Evolutionary conservation across 2,329 filamentous ascomycete genomes (phyloP), one percentile per base, ranked within the genome.

Genomic region (Pseudogymnoascus sp.): DNA sequence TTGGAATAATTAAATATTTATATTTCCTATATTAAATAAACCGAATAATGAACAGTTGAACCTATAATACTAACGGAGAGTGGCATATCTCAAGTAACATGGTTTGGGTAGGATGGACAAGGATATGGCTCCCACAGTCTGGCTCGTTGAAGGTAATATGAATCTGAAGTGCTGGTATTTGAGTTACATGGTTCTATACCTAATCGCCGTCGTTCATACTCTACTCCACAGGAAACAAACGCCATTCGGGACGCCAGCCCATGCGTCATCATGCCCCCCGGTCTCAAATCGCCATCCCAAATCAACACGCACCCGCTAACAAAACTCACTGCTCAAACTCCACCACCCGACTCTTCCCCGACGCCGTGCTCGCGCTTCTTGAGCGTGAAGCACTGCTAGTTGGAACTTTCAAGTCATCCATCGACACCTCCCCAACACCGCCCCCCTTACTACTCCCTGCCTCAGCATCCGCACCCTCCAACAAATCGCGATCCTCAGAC

Each of bases 391-490:
- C 34, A 71, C 74, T 66, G 74, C 65, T 65, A 67, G 69, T 62
- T 64, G 70, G 65, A 65, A 69, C 41, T 7, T 48, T 69, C 54
- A 71, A 60, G 19, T 62, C 43, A 23, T 36, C 39, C 34, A 67
- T 43, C 54, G 66, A 68, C 6, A 69, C 60, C 39, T 68, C 65
- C 21, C 48, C 67, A 14, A 66, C 61, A 19, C 65, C 67, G n/a
- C 73, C 69, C 67, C 70, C 72, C 72, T 69, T 73, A 7, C 70
- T 70, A 65, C 72, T 73, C 28, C 83, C 83, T 0, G 89, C 86
- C 68, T 86, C 85, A 1, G 86, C 90, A 73, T 93, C 90, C 1
- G 87, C 88, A 0, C 89, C 90, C 69, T 90, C 88, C 13, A 93
- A 76, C 13, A 93, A 75, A 73, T 91, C 89, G 62, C 86, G 79